Conservation (phyloP, 805 yeast genomes). For the Teunomyces tritomae region DNA sequence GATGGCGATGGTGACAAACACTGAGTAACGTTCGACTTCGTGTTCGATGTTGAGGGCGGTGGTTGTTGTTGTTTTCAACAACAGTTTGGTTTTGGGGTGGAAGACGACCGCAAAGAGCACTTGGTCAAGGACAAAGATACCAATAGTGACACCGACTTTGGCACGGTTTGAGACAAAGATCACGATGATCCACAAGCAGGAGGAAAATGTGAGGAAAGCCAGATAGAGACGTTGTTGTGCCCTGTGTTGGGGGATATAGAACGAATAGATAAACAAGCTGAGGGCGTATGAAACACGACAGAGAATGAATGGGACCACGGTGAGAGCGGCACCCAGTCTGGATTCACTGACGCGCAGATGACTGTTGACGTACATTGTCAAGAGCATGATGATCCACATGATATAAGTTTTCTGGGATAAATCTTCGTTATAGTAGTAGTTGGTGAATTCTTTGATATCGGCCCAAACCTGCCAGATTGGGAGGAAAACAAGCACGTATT, state of each 20-base stretch:
- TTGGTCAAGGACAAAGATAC: slow-evolving; percentile 42
- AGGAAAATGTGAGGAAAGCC: slow-evolving; percentile 27
- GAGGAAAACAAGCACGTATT: slow-evolving; percentile 49
- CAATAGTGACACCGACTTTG: slow-evolving; percentile 45
- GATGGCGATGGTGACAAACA: slow-evolving; percentile 60
- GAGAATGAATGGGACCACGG: slow-evolving; percentile 49
- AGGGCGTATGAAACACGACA: slow-evolving; percentile 42
- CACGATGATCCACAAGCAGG: slow-evolving; percentile 50
- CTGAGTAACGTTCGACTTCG: slow-evolving; percentile 58
- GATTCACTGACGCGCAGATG: slow-evolving; percentile 38
- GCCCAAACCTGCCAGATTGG: slow-evolving; percentile 67
- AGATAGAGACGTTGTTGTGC: slow-evolving; percentile 46
- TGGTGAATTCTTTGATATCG: slow-evolving; percentile 62
- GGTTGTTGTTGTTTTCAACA: slow-evolving; percentile 42
- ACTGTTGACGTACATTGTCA: slow-evolving; percentile 52
- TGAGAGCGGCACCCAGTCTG: slow-evolving; percentile 37
- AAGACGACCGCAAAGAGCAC: slow-evolving; percentile 32
- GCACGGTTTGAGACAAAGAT: slow-evolving; percentile 47
- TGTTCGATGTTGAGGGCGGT: slow-evolving; percentile 67
- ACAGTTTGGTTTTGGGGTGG: slow-evolving; percentile 48
- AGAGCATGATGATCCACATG: slow-evolving; percentile 49
- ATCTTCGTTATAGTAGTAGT: slow-evolving; percentile 62
- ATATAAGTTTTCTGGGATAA: slow-evolving; percentile 51
- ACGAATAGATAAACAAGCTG: slow-evolving; percentile 38
- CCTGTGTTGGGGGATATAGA: slow-evolving; percentile 49